These are phyloP conservation scores for Brettanomyces sp. DNA, from an alignment of 805 yeast genomes.

Conservation along the genomic window DNA sequence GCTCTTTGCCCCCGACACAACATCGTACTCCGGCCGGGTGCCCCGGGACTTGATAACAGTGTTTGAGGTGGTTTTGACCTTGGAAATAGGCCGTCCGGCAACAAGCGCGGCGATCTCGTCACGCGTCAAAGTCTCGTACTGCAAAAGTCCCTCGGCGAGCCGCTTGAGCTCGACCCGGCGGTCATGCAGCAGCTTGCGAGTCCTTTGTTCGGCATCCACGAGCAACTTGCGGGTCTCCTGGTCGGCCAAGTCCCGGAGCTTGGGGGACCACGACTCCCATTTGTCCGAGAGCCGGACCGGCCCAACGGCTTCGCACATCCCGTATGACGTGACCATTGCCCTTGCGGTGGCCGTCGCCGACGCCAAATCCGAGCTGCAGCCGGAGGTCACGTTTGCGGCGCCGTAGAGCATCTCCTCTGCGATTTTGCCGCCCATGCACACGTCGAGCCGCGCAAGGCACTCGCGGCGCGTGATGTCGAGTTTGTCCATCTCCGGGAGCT, in stretches of 20 bases:
- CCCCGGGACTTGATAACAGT: conserved; percentile 51
- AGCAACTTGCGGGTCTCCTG: conserved; percentile 76
- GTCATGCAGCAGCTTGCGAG: conserved; percentile 55
- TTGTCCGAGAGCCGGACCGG: conserved; percentile 84
- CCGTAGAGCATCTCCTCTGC: conserved; percentile 95
- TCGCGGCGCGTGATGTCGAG: conserved; percentile 86
- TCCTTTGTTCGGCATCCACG: conserved; percentile 69
- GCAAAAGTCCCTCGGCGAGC: conserved; percentile 86
- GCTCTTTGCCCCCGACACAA: conserved; percentile 25
- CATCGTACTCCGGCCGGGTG: conserved; percentile 24
- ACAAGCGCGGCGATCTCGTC: conserved; percentile 86
- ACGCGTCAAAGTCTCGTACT: conserved; percentile 88
- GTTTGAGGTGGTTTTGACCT: conserved; percentile 62
- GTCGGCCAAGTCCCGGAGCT: conserved; percentile 83
- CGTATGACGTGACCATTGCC: conserved; percentile 94
- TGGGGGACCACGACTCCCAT: conserved; percentile 93
- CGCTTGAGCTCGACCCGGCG: conserved; percentile 67
- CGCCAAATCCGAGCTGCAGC: conserved; percentile 86
- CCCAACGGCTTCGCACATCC: conserved; percentile 91
- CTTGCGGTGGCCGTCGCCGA: conserved; percentile 89
- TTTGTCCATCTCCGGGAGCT: conserved; percentile 96
- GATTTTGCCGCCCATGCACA: conserved; percentile 97
- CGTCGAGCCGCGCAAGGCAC: conserved; percentile 86
- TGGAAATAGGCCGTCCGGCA: conserved; percentile 65
- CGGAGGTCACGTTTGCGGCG: conserved; percentile 84